Base-by-base conservation (phyloP, 2,329 filamentous ascomycete genomes). In the Trichoderma afroharzianum region DNA sequence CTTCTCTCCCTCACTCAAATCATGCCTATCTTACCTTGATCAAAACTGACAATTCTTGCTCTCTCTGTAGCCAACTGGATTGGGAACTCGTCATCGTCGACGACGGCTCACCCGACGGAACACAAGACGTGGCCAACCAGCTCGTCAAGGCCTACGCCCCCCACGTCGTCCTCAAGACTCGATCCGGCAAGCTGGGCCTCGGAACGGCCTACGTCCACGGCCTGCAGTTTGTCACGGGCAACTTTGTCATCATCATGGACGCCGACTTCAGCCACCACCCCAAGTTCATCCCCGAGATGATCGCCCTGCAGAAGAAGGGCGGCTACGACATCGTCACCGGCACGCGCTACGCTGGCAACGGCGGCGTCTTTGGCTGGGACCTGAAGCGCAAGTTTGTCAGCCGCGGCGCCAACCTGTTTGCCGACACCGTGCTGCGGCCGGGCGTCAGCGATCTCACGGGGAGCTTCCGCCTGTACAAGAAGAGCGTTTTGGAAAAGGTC, bases 221-320 rank as follows among this genome's bases (percentile, higher is more conserved):
- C 67, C 88, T 99, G 73, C 90, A 97, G 81, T 98, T 93, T 80
- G 92, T 88, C 28, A 94, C 91, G 26, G 96, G 96, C 78, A 98
- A 97, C 88, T 98, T 91, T 80, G 93, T 99, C 80, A 93, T 99
- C 86, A 99, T 99, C 88, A 99, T 99, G 96, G 96, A 99, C 86
- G 96, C 97, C 83, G 96, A 99, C 85, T 99, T 99, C 88, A 94
- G 90, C 77, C 96, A 99, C 85, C 96, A 99, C 87, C 96, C 96
- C 80, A 99, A 98, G 85, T 99, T 98, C 88, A 97, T 99, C 83
- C 91, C 95, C 68, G 87, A 91, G 80, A 98, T 99, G 94, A 93
- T 99, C 78, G 88, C 88, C 72, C 88, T 91, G 76, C 96, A 98
- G 83, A 88, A 90, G 81, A 82, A 81, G 73, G 91, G 86, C 75